Conservation (phyloP, 441 rosid species). For the Croton laevigatus region DNA sequence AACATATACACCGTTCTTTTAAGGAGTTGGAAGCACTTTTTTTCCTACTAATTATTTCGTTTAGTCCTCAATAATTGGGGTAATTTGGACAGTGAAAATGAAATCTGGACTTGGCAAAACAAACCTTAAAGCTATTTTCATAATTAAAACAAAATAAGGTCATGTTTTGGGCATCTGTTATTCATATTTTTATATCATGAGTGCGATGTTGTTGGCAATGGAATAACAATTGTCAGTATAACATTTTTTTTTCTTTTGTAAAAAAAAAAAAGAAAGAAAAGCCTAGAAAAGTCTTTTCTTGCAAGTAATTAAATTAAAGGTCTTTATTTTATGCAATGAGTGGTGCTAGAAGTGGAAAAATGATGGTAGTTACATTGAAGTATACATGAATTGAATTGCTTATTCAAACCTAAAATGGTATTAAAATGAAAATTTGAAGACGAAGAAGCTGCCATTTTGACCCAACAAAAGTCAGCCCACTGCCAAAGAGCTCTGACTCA, state of each 20-base stretch:
- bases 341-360: constrained; percentile 1
- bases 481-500: not conserved
- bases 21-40: not conserved
- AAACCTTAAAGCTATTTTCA: not conserved
- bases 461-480: constrained; percentile 10
- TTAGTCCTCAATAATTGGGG: not conserved
- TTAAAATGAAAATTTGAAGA: not conserved
- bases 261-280: not conserved
- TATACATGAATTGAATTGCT: not conserved
- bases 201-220: not conserved
- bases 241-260: no score
- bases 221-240: not conserved
- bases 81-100: not conserved
- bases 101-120: not conserved
- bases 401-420: not conserved
- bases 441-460: constrained; percentile 23
- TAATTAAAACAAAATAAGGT: not conserved
- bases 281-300: not conserved
- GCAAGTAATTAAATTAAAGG: not conserved
- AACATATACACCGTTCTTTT: not conserved
- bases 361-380: not conserved
- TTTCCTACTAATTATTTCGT: not conserved
- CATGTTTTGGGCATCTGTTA: not conserved
- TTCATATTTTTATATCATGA: not conserved
- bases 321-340: not conserved